Percentiles rank a stretch among this genome's conserved stretches.
phyloP scores from a whole-genome alignment of 2,329 filamentous ascomycete species.

The Penicillium nordicum region DNA sequence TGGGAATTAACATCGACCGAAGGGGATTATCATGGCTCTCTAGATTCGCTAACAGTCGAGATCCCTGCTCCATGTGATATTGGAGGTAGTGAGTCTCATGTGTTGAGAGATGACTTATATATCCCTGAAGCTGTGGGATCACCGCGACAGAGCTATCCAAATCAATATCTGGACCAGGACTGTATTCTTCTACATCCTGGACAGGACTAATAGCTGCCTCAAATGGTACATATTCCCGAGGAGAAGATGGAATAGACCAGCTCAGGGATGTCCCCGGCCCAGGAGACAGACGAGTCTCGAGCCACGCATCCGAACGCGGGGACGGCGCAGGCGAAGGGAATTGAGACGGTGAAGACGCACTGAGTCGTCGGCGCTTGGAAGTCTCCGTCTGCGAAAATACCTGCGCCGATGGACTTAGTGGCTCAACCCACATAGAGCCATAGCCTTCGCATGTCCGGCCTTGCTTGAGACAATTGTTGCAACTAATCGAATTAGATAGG shows the following conservation, averaged over 20 bases:
- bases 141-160: slow-evolving; percentile 5
- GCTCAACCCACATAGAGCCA: slow-evolving; percentile 36
- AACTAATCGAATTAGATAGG: slow-evolving; percentile 4
- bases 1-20: slow-evolving; percentile 35
- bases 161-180: background rate
- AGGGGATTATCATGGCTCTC: slow-evolving; percentile 38
- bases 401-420: slow-evolving; percentile 31
- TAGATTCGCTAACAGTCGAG: slow-evolving; percentile 35
- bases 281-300: slow-evolving; percentile 10
- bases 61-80: slow-evolving; percentile 37
- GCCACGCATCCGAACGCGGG: slow-evolving; percentile 12
- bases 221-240: background rate
- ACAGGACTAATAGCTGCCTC: background rate
- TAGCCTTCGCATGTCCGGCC: slow-evolving; percentile 39
- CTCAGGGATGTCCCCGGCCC: slow-evolving; percentile 2
- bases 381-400: slow-evolving; percentile 25
- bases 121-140: slow-evolving; percentile 15
- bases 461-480: slow-evolving; percentile 33
- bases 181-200: background rate
- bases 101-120: slow-evolving; percentile 28
- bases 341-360: slow-evolving; percentile 14
- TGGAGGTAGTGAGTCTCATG: slow-evolving; percentile 38
- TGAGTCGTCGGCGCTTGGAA: slow-evolving; percentile 23
- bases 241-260: slow-evolving; percentile 8
- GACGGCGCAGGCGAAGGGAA: slow-evolving; percentile 13